Evolutionary conservation across 108 stramenopile genomes (phyloP).

Genomic region (Cylindrotheca fusiformis): DNA sequence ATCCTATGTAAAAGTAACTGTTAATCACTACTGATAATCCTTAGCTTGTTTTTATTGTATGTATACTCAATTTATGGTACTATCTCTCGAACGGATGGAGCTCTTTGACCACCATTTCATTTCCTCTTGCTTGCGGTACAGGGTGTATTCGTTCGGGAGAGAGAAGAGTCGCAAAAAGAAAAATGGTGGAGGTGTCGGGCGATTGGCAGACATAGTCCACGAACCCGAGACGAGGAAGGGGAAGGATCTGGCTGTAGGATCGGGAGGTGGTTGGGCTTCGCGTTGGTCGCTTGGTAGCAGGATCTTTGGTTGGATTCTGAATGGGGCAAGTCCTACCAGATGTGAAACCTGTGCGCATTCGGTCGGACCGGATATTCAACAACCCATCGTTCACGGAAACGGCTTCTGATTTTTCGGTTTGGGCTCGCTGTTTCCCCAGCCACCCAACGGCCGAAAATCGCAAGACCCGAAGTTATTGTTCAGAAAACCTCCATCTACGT

Average conservation of each 20-base stretch:
- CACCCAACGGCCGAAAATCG: constrained; percentile 25
- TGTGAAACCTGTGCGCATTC: constrained; percentile 13
- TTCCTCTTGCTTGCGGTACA: no score
- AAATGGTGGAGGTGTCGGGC: no score
- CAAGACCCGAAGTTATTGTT: constrained; percentile 16
- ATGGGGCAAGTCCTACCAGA: not conserved
- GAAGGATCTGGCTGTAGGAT: no score
- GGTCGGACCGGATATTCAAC: constrained; percentile 12
- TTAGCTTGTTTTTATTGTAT: no score
- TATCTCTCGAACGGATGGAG: no score
- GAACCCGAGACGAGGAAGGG: not conserved
- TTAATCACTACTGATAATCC: no score
- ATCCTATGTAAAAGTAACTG: no score
- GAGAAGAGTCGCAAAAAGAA: no score
- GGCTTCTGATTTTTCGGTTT: constrained; percentile 14
- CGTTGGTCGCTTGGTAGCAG: not conserved
- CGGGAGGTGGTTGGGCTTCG: not conserved
- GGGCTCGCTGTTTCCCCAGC: constrained; percentile 26
- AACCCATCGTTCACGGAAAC: constrained; percentile 6
- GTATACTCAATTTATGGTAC: no score
- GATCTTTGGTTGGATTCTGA: not conserved
- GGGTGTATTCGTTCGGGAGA: no score
- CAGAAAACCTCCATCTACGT: not conserved
- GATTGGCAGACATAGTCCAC: no score
- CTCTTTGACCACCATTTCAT: no score